phyloP scores from a whole-genome alignment of 2,329 filamentous ascomycete genomes.

The Hymenoscyphus infarciens region DNA sequence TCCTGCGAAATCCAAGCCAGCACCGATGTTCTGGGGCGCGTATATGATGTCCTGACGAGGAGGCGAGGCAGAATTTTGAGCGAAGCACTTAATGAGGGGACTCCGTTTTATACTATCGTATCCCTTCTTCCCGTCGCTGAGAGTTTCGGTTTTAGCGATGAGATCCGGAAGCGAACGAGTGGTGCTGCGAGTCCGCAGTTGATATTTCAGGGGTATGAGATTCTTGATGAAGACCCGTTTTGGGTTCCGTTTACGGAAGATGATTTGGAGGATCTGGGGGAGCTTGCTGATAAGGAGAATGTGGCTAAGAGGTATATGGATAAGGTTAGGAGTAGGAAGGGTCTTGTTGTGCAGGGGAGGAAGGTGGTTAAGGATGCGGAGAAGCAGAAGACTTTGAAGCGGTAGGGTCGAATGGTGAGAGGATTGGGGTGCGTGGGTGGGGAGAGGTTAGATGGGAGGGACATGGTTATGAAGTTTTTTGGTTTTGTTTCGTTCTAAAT shows the following conservation, averaged over 20 bases:
- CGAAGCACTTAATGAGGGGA: slow-evolving; percentile 91
- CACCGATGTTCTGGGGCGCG: slow-evolving; percentile 89
- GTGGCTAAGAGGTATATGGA: slow-evolving; percentile 97
- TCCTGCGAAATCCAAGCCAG: slow-evolving; percentile 95
- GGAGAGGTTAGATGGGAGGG: not conserved
- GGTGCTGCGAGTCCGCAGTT: slow-evolving; percentile 90
- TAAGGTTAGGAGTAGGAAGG: slow-evolving; percentile 79
- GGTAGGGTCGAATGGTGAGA: no score
- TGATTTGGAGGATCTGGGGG: slow-evolving; percentile 91
- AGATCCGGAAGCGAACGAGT: slow-evolving; percentile 91
- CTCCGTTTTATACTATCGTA: slow-evolving; percentile 92
- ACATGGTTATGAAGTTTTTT: not conserved
- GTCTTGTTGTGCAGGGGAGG: slow-evolving; percentile 74
- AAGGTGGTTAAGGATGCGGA: slow-evolving; percentile 80
- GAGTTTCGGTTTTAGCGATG: slow-evolving; percentile 88
- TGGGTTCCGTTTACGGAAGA: slow-evolving; percentile 98
- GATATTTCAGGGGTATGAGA: slow-evolving; percentile 87
- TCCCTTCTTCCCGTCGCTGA: slow-evolving; percentile 87
- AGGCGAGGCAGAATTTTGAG: slow-evolving; percentile 84
- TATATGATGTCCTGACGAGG: slow-evolving; percentile 96
- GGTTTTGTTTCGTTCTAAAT: no score
- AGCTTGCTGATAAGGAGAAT: slow-evolving; percentile 90
- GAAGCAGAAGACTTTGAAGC: slow-evolving; percentile 75
- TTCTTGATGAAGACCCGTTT: slow-evolving; percentile 92
- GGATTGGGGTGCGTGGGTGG: no score